phyloP scores from a whole-genome alignment of 2,329 filamentous ascomycete species.

The Furcasterigmium sp. region DNA sequence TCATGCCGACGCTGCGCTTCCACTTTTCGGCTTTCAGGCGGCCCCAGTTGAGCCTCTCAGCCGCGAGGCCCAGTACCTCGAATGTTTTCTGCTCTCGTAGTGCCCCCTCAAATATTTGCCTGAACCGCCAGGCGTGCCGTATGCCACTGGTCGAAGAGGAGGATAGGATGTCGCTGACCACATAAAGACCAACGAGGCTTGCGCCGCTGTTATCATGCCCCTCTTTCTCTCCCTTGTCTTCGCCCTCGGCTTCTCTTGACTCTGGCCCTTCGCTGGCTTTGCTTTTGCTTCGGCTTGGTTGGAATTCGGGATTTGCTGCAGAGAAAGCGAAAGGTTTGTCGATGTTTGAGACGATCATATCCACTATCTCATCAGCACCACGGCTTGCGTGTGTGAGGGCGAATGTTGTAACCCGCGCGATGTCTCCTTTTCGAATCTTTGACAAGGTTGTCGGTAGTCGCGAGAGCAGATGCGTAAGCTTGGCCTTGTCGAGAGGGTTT shows the following conservation, averaged over 20 bases:
- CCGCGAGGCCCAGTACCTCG: slow-evolving; percentile 67
- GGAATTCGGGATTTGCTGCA: slow-evolving; percentile 50
- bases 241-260: slow-evolving; percentile 27
- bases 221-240: slow-evolving; percentile 37
- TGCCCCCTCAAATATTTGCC: slow-evolving; percentile 71
- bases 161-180: slow-evolving; percentile 72
- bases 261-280: slow-evolving; percentile 27
- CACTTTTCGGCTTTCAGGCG: slow-evolving; percentile 78
- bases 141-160: slow-evolving; percentile 72
- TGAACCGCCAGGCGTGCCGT: slow-evolving; percentile 81
- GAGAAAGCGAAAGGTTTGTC: slow-evolving; percentile 70
- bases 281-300: slow-evolving; percentile 13
- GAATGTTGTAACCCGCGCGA: slow-evolving; percentile 81
- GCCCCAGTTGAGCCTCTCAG: slow-evolving; percentile 72
- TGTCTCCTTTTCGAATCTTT: slow-evolving; percentile 74
- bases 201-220: slow-evolving; percentile 61
- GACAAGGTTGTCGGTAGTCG: slow-evolving; percentile 72
- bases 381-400: slow-evolving; percentile 81
- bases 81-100: slow-evolving; percentile 67
- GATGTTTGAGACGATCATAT: slow-evolving; percentile 80
- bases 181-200: slow-evolving; percentile 75
- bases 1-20: slow-evolving; percentile 67
- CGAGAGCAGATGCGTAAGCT: slow-evolving; percentile 77
- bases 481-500: slow-evolving; percentile 78
- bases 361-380: slow-evolving; percentile 87